phyloP scores from a whole-genome alignment of 192 early-diverging fungal genomes.

The Mortierella antarctica region DNA sequence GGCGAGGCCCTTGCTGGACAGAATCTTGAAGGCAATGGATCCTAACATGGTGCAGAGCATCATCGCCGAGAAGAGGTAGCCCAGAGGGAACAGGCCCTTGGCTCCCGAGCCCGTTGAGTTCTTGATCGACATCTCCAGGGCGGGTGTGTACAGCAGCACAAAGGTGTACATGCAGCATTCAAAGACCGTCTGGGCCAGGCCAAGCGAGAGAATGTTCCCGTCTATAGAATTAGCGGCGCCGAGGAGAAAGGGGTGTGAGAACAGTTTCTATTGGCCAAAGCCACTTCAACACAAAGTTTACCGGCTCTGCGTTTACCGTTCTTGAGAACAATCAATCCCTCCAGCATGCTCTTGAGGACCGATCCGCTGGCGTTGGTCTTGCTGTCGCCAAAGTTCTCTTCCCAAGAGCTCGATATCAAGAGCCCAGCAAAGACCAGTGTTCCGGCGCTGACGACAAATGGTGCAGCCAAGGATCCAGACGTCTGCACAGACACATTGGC shows the following conservation, averaged over 20 bases:
- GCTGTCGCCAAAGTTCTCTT: conserved; percentile 78
- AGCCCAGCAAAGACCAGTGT: conserved; percentile 60
- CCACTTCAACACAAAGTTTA: too few species aligned
- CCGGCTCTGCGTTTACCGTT: conserved; percentile 18
- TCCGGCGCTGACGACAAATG: conserved; percentile 68
- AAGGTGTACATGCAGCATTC: conserved; percentile 75
- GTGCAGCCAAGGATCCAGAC: conserved; percentile 64
- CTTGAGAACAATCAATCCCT: conserved; percentile 51
- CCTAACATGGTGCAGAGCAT: conserved; percentile 68
- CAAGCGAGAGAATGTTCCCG: conserved; percentile 60
- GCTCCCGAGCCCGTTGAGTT: conserved; percentile 8
- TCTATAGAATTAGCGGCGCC: conserved; percentile 41
- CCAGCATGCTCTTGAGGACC: conserved; percentile 46
- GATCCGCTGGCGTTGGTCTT: conserved; percentile 34
- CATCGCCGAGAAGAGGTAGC: conserved; percentile 64
- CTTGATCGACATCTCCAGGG: conserved; percentile 55
- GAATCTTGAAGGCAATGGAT: conserved; percentile 57
- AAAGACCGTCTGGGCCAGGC: conserved; percentile 71
- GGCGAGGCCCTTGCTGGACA: conserved; percentile 26
- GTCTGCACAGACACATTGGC: conserved; percentile 69
- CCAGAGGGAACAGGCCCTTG: conserved; percentile 49
- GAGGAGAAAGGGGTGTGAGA: too few species aligned
- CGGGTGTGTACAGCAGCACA: conserved; percentile 69
- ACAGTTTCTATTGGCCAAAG: too few species aligned
- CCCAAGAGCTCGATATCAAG: conserved; percentile 70